Evolutionary conservation across 257 asterid genomes (phyloP).

Genomic region (Penstemon newberryi): DNA sequence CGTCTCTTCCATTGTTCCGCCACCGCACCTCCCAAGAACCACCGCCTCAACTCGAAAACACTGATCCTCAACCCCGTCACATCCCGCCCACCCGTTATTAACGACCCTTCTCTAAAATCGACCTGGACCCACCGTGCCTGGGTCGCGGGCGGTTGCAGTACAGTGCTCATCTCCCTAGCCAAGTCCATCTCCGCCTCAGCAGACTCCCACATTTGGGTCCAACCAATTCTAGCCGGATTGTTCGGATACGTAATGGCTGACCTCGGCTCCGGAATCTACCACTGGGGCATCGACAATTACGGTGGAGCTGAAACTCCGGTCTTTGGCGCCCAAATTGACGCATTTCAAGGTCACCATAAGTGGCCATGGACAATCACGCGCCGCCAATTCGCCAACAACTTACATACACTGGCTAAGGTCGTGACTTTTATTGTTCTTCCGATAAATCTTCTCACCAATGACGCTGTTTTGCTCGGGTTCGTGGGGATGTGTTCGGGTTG

Average conservation of each 20-base stretch:
- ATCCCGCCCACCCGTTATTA: constrained; percentile 34
- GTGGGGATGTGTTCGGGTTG: constrained; percentile 62
- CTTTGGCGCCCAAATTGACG: constrained; percentile 70
- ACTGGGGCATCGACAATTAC: constrained; percentile 93
- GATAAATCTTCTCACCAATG: constrained; percentile 33
- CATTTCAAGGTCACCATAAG: constrained; percentile 82
- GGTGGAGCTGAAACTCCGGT: constrained; percentile 65
- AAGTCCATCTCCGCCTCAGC: constrained; percentile 40
- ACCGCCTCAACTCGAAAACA: constrained; percentile 24
- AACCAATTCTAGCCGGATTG: constrained; percentile 55
- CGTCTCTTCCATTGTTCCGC: constrained; percentile 36
- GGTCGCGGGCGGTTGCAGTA: constrained; percentile 70
- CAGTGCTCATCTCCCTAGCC: constrained; percentile 63
- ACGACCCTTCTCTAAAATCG: constrained; percentile 59
- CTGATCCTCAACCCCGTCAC: constrained; percentile 6
- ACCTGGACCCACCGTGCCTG: constrained; percentile 87
- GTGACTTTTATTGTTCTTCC: constrained; percentile 62
- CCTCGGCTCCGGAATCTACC: constrained; percentile 80
- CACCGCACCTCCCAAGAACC: constrained; percentile 35
- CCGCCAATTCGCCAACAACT: constrained; percentile 78
- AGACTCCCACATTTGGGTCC: constrained; percentile 50
- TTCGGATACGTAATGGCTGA: constrained; percentile 74
- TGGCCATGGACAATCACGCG: constrained; percentile 89
- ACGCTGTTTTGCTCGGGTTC: constrained; percentile 51
- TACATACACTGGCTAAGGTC: constrained; percentile 52